These are phyloP conservation scores for Gaertneriomyces semiglobifer DNA, from an alignment of 192 early-diverging fungal species.

Conservation along the genomic window DNA sequence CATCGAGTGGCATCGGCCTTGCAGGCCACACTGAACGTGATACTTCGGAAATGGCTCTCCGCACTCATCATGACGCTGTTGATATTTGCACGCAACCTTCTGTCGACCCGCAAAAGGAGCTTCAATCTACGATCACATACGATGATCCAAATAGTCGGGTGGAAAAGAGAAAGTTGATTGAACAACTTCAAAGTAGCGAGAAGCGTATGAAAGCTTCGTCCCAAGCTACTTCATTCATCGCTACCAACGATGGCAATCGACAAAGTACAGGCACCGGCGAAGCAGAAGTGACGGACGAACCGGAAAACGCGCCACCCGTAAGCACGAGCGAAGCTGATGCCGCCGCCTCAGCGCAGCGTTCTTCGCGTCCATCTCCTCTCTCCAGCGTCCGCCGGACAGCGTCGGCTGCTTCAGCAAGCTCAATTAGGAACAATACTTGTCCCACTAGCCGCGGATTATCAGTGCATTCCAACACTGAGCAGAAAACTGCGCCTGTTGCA, in stretches of 20 bases:
- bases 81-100: too few species aligned
- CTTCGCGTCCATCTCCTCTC: neutral
- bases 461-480: too few species aligned
- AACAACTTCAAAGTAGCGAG: slow-evolving; percentile 13
- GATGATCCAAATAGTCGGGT: slow-evolving; percentile 32
- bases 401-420: too few species aligned
- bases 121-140: slow-evolving; percentile 27
- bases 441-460: too few species aligned
- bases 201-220: neutral
- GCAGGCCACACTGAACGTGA: too few species aligned
- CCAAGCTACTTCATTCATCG: neutral
- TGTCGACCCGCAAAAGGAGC: neutral
- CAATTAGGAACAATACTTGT: too few species aligned
- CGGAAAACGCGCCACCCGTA: neutral
- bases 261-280: neutral
- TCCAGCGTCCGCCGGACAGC: too few species aligned
- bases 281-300: slow-evolving; percentile 13
- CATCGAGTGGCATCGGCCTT: too few species aligned
- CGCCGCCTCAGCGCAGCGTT: neutral
- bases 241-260: neutral
- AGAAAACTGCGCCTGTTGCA: too few species aligned
- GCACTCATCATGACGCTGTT: too few species aligned
- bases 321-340: slow-evolving; percentile 4
- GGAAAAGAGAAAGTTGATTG: slow-evolving; percentile 30
- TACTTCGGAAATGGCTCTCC: too few species aligned